Evolutionary conservation across 441 rosid species (phyloP), one percentile per base, ranked within the genome.

Genomic region (Arabidopsis hybrid): DNA sequence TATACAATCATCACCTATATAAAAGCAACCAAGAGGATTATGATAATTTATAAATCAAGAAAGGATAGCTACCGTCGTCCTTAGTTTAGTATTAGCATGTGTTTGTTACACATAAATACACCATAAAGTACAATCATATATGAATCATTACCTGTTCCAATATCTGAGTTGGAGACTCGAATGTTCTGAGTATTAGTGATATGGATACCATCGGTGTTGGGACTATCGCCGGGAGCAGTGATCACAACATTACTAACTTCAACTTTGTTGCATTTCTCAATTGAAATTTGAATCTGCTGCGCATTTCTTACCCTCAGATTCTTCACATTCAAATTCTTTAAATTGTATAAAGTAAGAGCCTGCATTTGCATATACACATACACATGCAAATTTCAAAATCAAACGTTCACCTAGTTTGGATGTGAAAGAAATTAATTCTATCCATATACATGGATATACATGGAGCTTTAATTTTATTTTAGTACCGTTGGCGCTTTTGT

Each of bases 181-280:
- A 91, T 91, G 56, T 88, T 83, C 58, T 85, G 74, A 18, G 91
- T 87, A 5, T 66, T 26, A 1, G 91, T 74, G 61, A 90, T 71
- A 63, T 92, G 97, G 74, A 92, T 92, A 38, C 97, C 97, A 62
- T 92, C 97, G 0, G 96, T 92, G 78, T 92, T 92, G 1, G 97
- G 97, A 72, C 96, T 90, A 35, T 77, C 45, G 4, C 38, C 73
- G 0, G 97, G 97, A 3, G 96, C 84, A 16, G 80, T 83, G 13
- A 93, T 79, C 4, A 0, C n/a, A 26, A 89, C 85, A 73, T 74
- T 53, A 7, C 84, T 79, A 74, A 81, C 90, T 8, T 6, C 7
- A 57, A 93, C 90, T 18, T 79, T 67, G 18, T 8, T 72, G 74
- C 95, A 84, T 7, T 68, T 72, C 40, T 91, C 76, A 47, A 93